Evolutionary conservation across 129 eudicot species (phyloP).

Genomic region (Gnaphalium uliginosum): DNA sequence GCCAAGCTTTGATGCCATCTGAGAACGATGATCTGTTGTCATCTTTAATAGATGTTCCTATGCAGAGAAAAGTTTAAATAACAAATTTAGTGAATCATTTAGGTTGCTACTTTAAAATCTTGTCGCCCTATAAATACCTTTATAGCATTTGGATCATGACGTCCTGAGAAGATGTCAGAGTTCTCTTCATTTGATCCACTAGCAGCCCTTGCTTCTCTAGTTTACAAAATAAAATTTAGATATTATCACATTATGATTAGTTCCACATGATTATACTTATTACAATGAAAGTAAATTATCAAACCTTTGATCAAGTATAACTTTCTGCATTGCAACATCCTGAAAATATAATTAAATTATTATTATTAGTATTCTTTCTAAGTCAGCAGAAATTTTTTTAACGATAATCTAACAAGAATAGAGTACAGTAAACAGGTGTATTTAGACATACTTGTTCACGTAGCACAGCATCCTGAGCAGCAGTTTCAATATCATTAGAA

Average conservation of each 20-base stretch:
- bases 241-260: slow-evolving; percentile 15
- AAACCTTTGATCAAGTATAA: slow-evolving; percentile 87
- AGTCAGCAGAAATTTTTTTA: slow-evolving; percentile 19
- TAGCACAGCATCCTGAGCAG: slow-evolving; percentile 81
- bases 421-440: slow-evolving; percentile 7
- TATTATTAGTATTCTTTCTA: background rate
- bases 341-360: slow-evolving; percentile 30
- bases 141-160: slow-evolving; percentile 77
- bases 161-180: slow-evolving; percentile 66
- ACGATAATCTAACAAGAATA: background rate
- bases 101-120: background rate
- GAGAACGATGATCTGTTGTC: slow-evolving; percentile 78
- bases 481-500: slow-evolving; percentile 63
- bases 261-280: background rate
- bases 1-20: slow-evolving; percentile 80
- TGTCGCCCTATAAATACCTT: slow-evolving; percentile 48
- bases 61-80: slow-evolving; percentile 11
- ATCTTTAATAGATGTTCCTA: slow-evolving; percentile 88
- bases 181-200: slow-evolving; percentile 61
- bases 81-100: slow-evolving; percentile 20
- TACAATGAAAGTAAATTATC: slow-evolving; percentile 19
- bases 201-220: slow-evolving; percentile 69
- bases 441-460: slow-evolving; percentile 73
- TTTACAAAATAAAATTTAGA: slow-evolving; percentile 12
- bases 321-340: slow-evolving; percentile 74